These are phyloP conservation scores for Arxiozyma telluris DNA, from an alignment of 1,139 yeast genomes.

Conservation along the genomic window DNA sequence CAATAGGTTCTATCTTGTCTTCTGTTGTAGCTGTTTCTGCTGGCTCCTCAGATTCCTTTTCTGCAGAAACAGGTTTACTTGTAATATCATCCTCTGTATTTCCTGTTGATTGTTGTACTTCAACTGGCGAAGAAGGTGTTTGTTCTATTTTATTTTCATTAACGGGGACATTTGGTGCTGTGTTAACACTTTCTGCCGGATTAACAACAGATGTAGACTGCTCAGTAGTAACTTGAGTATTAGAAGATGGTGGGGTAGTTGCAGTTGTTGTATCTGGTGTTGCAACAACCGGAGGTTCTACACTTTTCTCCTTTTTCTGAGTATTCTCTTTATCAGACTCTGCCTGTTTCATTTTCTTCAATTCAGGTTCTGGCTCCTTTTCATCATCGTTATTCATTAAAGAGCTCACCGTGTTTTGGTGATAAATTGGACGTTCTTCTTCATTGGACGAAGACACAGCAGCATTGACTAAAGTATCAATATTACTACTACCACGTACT, in stretches of 20 bases:
- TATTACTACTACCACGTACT: conserved; percentile 14
- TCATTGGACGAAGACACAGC: conserved; percentile 18
- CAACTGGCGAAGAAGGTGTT: conserved; percentile 5
- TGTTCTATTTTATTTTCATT: background rate
- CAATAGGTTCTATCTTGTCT: background rate
- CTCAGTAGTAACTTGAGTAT: conserved; percentile 6
- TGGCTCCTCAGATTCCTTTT: background rate
- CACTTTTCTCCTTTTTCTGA: background rate
- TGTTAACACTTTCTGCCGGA: background rate
- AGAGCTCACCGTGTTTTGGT: conserved; percentile 2
- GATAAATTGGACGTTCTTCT: background rate
- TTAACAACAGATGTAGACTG: conserved; percentile 7
- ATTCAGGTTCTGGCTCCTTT: conserved; percentile 1
- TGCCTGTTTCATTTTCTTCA: conserved; percentile 2
- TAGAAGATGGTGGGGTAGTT: background rate
- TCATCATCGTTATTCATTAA: background rate
- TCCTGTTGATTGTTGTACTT: background rate
- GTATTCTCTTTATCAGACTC: background rate
- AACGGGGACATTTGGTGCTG: background rate
- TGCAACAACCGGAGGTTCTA: background rate
- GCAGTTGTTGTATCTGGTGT: background rate
- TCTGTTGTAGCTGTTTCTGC: background rate
- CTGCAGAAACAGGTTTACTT: background rate
- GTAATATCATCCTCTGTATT: background rate
- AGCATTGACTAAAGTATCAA: conserved; percentile 27